Percentiles rank a stretch among this genome's conserved stretches.
Evolutionary conservation across 2,329 filamentous ascomycete species (phyloP).

Genomic region (Juglanconis sp.): DNA sequence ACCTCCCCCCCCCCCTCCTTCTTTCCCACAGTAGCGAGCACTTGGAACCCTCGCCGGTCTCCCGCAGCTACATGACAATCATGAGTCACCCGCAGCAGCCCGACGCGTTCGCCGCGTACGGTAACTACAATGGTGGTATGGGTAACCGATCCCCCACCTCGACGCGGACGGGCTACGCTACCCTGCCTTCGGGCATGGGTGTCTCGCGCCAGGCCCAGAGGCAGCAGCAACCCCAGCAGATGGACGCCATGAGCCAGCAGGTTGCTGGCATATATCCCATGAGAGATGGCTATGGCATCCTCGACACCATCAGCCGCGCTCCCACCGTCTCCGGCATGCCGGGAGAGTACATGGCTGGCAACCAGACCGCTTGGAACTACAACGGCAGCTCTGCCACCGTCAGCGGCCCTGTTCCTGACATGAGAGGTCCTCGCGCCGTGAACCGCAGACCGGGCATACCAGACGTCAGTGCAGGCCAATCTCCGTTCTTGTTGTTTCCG

Average conservation of each 20-base stretch:
- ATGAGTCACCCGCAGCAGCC: slow-evolving; percentile 18
- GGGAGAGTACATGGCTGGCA: slow-evolving; percentile 24
- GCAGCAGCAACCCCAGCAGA: slow-evolving; percentile 21
- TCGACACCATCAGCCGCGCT: slow-evolving; percentile 26
- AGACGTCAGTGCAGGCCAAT: slow-evolving; percentile 36
- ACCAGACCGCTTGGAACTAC: slow-evolving; percentile 27
- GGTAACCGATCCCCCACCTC: slow-evolving; percentile 26
- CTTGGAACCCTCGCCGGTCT: background rate
- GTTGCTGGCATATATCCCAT: slow-evolving; percentile 22
- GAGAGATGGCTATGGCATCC: slow-evolving; percentile 28
- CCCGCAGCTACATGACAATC: slow-evolving; percentile 15
- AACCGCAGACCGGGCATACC: slow-evolving; percentile 48
- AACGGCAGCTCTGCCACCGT: slow-evolving; percentile 27
- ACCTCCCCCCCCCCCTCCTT: background rate
- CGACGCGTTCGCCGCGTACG: slow-evolving; percentile 17
- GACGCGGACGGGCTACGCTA: slow-evolving; percentile 27
- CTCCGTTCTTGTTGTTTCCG: slow-evolving; percentile 12
- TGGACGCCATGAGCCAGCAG: slow-evolving; percentile 25
- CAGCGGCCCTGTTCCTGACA: slow-evolving; percentile 62
- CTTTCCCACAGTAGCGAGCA: background rate
- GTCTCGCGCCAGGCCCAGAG: slow-evolving; percentile 25
- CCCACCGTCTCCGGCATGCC: slow-evolving; percentile 22
- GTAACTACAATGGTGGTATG: slow-evolving; percentile 15
- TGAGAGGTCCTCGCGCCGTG: slow-evolving; percentile 60
- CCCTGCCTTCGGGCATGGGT: slow-evolving; percentile 22